Evolutionary conservation across 2,329 filamentous ascomycete genomes (phyloP).

Genomic region (Fusarium irregulare): DNA sequence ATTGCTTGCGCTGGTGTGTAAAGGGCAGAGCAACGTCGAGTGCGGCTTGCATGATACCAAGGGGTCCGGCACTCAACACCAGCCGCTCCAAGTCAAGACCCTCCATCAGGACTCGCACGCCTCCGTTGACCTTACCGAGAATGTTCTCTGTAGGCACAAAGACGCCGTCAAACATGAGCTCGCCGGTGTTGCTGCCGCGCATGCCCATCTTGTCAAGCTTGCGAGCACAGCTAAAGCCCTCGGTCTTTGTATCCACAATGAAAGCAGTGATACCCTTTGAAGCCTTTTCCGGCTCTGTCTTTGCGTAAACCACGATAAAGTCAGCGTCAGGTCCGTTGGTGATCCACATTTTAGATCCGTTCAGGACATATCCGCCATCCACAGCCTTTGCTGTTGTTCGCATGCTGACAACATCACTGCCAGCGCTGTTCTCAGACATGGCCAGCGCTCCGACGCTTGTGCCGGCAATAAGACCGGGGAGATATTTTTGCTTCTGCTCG

Average conservation of each 20-base stretch:
- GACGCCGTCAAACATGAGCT: conserved; percentile 89
- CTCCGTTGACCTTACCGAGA: conserved; percentile 81
- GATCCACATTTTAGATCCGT: conserved; percentile 99
- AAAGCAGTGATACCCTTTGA: conserved; percentile 97
- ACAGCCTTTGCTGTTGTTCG: conserved; percentile 83
- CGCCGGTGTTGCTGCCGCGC: conserved; percentile 95
- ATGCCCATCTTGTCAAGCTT: conserved; percentile 99
- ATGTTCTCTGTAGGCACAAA: conserved; percentile 88
- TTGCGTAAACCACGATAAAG: conserved; percentile 94
- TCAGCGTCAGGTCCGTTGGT: conserved; percentile 98
- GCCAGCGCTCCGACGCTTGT: conserved; percentile 87
- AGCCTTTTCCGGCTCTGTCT: conserved; percentile 82
- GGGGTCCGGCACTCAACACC: conserved; percentile 87
- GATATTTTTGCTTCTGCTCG: conserved; percentile 82
- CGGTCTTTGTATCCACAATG: conserved; percentile 76
- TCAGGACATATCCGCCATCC: conserved; percentile 86
- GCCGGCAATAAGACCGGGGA: conserved; percentile 84
- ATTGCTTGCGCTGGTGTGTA: conserved; percentile 89
- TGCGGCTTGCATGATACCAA: conserved; percentile 94
- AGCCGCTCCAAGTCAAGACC: conserved; percentile 93
- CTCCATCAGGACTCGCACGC: conserved; percentile 94
- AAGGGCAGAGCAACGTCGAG: conserved; percentile 90
- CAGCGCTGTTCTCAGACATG: conserved; percentile 93
- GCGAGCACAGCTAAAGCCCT: conserved; percentile 86
- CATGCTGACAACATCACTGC: conserved; percentile 96